These are phyloP conservation scores for Penicillium sclerotiorum DNA, from an alignment of 2,329 filamentous ascomycete species.

Conservation along the genomic window DNA sequence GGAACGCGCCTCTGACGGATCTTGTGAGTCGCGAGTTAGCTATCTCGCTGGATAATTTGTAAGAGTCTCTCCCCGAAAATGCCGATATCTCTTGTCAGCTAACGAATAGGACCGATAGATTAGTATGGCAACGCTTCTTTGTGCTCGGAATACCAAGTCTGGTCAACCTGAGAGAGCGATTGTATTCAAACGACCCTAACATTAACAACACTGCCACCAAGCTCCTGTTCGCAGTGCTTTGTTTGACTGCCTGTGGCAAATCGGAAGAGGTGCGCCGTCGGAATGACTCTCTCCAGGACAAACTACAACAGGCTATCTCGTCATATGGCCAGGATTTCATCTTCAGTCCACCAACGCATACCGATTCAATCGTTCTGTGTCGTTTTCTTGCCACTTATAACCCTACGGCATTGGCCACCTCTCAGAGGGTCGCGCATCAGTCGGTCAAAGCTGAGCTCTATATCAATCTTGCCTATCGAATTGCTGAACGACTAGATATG, in stretches of 20 bases:
- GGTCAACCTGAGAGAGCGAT: conserved; percentile 11
- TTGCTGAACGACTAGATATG: conserved; percentile 13
- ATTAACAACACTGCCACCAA: conserved; percentile 11
- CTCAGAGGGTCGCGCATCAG: conserved; percentile 10
- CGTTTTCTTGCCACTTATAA: conserved; percentile 15
- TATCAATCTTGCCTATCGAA: conserved; percentile 14
- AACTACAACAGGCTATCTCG: conserved; percentile 17
- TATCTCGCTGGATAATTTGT: not conserved
- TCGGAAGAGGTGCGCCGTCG: not conserved
- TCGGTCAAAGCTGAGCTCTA: conserved; percentile 16
- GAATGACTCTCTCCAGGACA: conserved; percentile 2
- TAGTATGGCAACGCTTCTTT: conserved; percentile 19
- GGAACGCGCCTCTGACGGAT: not conserved
- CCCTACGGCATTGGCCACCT: conserved; percentile 14
- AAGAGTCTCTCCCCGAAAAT: not conserved
- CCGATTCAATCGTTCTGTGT: conserved; percentile 15
- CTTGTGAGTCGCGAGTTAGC: not conserved
- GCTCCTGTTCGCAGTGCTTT: conserved; percentile 20
- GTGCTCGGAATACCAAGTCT: conserved; percentile 9
- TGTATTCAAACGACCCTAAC: conserved; percentile 4
- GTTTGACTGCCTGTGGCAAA: conserved; percentile 12
- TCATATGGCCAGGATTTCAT: conserved; percentile 20
- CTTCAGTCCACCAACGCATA: conserved; percentile 17
- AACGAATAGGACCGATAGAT: conserved; percentile 3
- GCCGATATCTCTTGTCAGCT: not conserved